These are phyloP conservation scores for Cnidoscolus chayamansa DNA, from an alignment of 441 rosid genomes.

Conservation along the genomic window DNA sequence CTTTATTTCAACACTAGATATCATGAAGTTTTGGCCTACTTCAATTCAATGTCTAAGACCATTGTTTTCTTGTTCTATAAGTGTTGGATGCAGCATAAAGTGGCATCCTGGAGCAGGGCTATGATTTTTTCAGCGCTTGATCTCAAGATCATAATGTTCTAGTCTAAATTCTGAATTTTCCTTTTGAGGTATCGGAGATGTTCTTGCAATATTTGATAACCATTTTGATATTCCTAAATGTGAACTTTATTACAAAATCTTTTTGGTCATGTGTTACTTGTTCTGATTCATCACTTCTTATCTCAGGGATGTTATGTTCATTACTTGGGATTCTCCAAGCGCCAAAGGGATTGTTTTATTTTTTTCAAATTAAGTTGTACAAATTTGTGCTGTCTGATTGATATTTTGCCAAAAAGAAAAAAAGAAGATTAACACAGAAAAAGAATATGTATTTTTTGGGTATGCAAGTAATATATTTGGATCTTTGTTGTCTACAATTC, in stretches of 20 bases:
- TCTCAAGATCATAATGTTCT: slow-evolving; percentile 8
- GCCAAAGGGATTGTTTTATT: not conserved
- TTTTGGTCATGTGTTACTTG: not conserved
- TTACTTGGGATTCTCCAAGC: not conserved
- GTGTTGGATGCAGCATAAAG: slow-evolving; percentile 95
- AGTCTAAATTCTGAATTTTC: slow-evolving; percentile 10
- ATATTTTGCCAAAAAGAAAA: not conserved
- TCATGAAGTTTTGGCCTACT: slow-evolving; percentile 13
- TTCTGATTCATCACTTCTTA: slow-evolving; percentile 6
- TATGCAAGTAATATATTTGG: not conserved
- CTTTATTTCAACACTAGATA: not conserved
- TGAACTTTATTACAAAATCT: not conserved
- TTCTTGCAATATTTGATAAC: slow-evolving; percentile 1
- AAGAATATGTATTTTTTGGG: not conserved
- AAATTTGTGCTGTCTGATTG: not conserved
- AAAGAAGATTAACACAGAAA: too few relatives aligned
- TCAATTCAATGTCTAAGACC: slow-evolving; percentile 19
- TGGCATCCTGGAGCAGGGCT: slow-evolving; percentile 59
- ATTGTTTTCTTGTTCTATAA: slow-evolving; percentile 26
- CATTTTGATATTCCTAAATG: slow-evolving; percentile 13
- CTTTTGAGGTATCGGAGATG: slow-evolving; percentile 16
- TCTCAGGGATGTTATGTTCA: slow-evolving; percentile 6
- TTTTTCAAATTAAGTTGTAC: not conserved
- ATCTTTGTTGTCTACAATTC: too few relatives aligned
- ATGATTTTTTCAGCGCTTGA: slow-evolving; percentile 15